Evolutionary conservation across 73 alveolate genomes (phyloP), one percentile per base, ranked within the genome.

Genomic region (Tetrahymena malaccensis): DNA sequence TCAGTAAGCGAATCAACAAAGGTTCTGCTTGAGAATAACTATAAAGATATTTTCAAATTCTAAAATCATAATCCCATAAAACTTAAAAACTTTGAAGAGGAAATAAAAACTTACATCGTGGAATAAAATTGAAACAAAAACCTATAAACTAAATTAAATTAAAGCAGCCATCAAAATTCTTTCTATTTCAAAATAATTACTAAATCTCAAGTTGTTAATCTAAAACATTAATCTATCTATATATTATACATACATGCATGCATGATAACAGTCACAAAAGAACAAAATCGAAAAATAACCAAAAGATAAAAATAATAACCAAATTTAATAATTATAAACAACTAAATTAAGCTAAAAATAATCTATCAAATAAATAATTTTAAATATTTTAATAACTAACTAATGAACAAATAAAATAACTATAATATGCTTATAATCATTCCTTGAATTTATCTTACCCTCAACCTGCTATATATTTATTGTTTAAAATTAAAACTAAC

Each of bases 1-100:
- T 89, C 93, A 13, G 95, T 95, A 17, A 50, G 94, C 21, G 97
- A 95, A 50, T 95, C 93, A 95, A 95, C 97, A 40, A 95, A 95
- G 35, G 43, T 11, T 43, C 84, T 95, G 33, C 94, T 95, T 12
- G 97, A 95, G 19, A 70, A 70, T 70, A 22, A 70, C 40, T 70
- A 70, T 17, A 70, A 70, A 70, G 89, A 70, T 12, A 70, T 19
- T 70, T 70, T 70, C 89, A 0, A 70, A 31, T 70, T 70, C 37
- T 25, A 25, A 70, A 4, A n/a, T 22, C 89, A 70, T n/a, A 70
- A 25, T 22, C 37, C 17, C 17, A 70, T 70, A 4, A 70, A 70
- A 19, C 37, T 70, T 8, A 70, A 70, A 70, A 70, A 70, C 37
- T 70, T 70, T 70, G 37, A 70, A 19, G 89, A 70, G 37, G 17